phyloP scores from a whole-genome alignment of 306 rosid genomes.

The Casuarina cunninghamiana region DNA sequence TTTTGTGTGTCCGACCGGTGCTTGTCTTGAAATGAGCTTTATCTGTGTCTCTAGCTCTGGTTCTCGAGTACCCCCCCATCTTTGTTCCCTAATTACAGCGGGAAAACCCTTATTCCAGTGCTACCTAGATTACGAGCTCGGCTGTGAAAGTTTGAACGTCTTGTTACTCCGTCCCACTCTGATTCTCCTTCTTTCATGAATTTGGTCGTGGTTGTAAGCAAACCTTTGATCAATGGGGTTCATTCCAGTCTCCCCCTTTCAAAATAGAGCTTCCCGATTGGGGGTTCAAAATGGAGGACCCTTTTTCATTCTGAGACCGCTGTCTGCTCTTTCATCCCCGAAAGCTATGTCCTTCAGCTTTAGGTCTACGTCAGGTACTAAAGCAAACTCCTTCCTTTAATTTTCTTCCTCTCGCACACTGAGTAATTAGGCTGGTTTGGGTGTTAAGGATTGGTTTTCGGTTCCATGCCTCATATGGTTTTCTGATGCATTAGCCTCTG shows the following conservation, averaged over 20 bases:
- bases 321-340: slow-evolving; percentile 1
- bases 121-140: neutral
- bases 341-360: slow-evolving; percentile 19
- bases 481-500: neutral
- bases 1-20: neutral
- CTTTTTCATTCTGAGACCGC: slow-evolving; percentile 5
- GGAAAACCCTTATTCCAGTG: neutral
- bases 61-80: neutral
- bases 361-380: slow-evolving; percentile 37
- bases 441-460: neutral
- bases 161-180: too few relatives aligned
- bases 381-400: neutral
- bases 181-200: neutral
- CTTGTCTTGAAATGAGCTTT: neutral
- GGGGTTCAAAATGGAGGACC: slow-evolving; percentile 29
- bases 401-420: neutral
- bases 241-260: slow-evolving; percentile 14
- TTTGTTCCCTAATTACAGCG: neutral
- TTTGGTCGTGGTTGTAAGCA: neutral
- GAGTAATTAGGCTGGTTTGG: neutral
- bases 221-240: slow-evolving; percentile 30
- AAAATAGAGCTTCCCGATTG: slow-evolving; percentile 24
- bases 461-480: neutral
- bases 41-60: neutral
- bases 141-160: neutral